Conservation (phyloP, 1,139 yeast genomes). For the Pichia sp. region DNA sequence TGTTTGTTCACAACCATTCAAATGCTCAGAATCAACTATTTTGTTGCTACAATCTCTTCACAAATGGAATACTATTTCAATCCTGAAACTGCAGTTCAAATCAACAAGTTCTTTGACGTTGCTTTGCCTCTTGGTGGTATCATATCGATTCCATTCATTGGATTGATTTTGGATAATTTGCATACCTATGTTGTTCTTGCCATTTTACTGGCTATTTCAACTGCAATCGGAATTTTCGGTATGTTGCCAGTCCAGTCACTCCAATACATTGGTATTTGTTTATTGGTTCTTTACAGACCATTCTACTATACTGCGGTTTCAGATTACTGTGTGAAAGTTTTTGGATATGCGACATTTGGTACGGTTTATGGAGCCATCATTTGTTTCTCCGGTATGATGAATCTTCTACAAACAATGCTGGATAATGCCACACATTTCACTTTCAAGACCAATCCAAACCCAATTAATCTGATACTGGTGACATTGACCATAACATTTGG, state of each 20-base stretch:
- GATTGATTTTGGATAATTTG: constrained; percentile 67
- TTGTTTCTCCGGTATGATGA: constrained; percentile 71
- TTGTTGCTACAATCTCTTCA: constrained; percentile 77
- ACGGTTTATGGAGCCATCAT: constrained; percentile 77
- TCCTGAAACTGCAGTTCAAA: constrained; percentile 39
- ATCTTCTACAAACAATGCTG: constrained; percentile 59
- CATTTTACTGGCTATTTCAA: constrained; percentile 45
- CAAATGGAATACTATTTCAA: constrained; percentile 67
- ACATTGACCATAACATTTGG: constrained; percentile 49
- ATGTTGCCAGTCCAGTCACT: constrained; percentile 43
- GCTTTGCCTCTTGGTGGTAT: constrained; percentile 87
- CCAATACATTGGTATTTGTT: constrained; percentile 53
- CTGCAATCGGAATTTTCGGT: constrained; percentile 62
- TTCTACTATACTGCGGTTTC: constrained; percentile 88
- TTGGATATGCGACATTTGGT: constrained; percentile 88
- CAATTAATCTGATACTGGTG: constrained; percentile 56
- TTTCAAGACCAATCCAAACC: constrained; percentile 68
- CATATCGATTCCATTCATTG: constrained; percentile 78
- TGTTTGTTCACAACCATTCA: constrained; percentile 73
- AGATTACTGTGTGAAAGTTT: constrained; percentile 85
- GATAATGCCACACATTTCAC: constrained; percentile 62
- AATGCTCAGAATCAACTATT: constrained; percentile 85
- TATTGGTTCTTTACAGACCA: constrained; percentile 82
- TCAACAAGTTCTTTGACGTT: constrained; percentile 72
- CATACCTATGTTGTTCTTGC: constrained; percentile 52